phyloP scores from a whole-genome alignment of 176 grass and related monocot genomes.

The Saccharum spontaneum region DNA sequence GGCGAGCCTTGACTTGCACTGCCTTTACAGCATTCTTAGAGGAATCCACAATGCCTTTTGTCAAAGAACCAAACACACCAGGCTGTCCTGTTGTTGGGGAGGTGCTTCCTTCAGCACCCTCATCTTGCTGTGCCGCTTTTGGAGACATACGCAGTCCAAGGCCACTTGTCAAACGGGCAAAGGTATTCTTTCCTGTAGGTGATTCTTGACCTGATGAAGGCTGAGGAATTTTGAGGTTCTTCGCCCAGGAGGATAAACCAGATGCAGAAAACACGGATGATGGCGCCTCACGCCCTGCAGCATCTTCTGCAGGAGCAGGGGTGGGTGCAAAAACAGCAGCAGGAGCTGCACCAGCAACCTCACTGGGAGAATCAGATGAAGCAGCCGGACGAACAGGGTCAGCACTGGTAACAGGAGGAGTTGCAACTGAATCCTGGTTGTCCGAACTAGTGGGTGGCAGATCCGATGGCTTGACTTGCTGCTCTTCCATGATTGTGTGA shows the following conservation, averaged over 20 bases:
- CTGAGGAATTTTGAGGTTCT: conserved; percentile 85
- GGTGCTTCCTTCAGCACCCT: conserved; percentile 53
- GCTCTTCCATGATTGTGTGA: conserved; percentile 51
- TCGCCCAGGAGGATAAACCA: conserved; percentile 91
- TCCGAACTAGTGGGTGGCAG: conserved; percentile 1
- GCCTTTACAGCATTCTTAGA: conserved; percentile 97
- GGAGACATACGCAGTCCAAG: conserved; percentile 71
- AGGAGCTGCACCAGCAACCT: conserved; percentile 19
- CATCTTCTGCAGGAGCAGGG: conserved; percentile 45
- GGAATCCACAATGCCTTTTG: conserved; percentile 87
- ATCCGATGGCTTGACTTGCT: conserved; percentile 58
- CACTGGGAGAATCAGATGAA: conserved; percentile 38
- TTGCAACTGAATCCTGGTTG: conserved; percentile 41
- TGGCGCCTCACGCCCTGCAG: conserved; percentile 39
- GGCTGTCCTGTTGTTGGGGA: conserved; percentile 50
- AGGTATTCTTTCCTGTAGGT: conserved; percentile 76
- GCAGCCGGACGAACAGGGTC: conserved; percentile 23
- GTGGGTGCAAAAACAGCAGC: conserved; percentile 20
- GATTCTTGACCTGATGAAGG: conserved; percentile 59
- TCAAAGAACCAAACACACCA: conserved; percentile 90
- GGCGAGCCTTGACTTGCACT: conserved; percentile 95
- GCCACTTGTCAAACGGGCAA: conserved; percentile 80
- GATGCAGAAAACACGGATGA: conserved; percentile 69
- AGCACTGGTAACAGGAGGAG: conserved; percentile 29
- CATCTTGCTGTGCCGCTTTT: conserved; percentile 60